These are phyloP conservation scores for Flaveria brownii DNA, from an alignment of 129 eudicot genomes.

Conservation along the genomic window DNA sequence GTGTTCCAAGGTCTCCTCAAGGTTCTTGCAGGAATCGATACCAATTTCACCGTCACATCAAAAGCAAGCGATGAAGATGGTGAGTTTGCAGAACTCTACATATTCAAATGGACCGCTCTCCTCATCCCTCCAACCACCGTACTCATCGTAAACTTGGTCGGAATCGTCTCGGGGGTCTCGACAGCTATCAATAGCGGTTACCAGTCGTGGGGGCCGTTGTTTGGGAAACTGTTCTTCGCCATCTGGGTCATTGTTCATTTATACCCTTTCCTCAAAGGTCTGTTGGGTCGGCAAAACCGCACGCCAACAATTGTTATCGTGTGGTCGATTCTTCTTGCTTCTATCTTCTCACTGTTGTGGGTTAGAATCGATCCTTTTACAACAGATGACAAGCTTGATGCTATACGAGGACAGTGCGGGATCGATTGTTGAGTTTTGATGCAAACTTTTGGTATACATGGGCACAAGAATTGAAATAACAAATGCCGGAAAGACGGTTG, in stretches of 20 bases:
- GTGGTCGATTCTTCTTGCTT: slow-evolving; percentile 70
- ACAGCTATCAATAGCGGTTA: slow-evolving; percentile 62
- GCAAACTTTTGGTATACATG: slow-evolving; percentile 25
- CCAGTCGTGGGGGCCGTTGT: slow-evolving; percentile 69
- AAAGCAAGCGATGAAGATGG: slow-evolving; percentile 59
- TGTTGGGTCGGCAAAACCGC: slow-evolving; percentile 53
- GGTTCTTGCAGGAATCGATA: slow-evolving; percentile 62
- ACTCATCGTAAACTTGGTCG: slow-evolving; percentile 54
- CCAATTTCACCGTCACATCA: slow-evolving; percentile 65
- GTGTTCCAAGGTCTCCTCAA: slow-evolving; percentile 65
- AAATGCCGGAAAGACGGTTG: neutral
- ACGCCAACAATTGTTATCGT: slow-evolving; percentile 63
- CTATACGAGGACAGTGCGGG: slow-evolving; percentile 47
- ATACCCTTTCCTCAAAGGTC: slow-evolving; percentile 68
- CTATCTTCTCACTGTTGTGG: slow-evolving; percentile 68
- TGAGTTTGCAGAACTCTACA: slow-evolving; percentile 63
- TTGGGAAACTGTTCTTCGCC: slow-evolving; percentile 72
- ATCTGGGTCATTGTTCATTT: slow-evolving; percentile 69
- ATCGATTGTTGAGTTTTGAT: slow-evolving; percentile 40
- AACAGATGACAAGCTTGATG: slow-evolving; percentile 33
- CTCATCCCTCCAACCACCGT: slow-evolving; percentile 69
- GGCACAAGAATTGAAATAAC: neutral
- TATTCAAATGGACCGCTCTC: slow-evolving; percentile 70
- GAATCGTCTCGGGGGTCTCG: slow-evolving; percentile 61
- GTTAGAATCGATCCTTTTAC: slow-evolving; percentile 57